phyloP scores from a whole-genome alignment of 1,284 basidiomycete species.

The Pascua guehoae region DNA sequence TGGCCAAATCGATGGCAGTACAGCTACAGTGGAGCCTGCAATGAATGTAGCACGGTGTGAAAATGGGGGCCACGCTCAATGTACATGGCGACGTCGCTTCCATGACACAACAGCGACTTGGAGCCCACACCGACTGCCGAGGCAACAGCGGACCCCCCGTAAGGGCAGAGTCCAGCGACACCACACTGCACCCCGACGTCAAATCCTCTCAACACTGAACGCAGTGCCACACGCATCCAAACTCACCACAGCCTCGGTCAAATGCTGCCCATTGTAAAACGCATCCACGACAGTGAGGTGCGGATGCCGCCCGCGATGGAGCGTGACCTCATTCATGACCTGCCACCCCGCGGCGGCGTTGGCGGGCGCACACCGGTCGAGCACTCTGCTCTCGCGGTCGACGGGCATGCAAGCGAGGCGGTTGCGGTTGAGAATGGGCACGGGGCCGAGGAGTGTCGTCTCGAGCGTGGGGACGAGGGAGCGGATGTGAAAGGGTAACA shows the following conservation, averaged over 20 bases:
- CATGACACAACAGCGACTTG: neutral
- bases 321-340: slow-evolving; percentile 94
- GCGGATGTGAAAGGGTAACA: slow-evolving; percentile 72
- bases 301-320: slow-evolving; percentile 86
- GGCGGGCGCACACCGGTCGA: slow-evolving; percentile 44
- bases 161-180: no score
- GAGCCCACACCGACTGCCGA: no score
- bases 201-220: neutral
- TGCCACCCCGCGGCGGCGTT: slow-evolving; percentile 65
- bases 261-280: slow-evolving; percentile 89
- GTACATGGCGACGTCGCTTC: no score
- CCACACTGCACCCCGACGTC: no score
- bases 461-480: slow-evolving; percentile 66
- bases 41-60: neutral
- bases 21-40: neutral
- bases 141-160: no score
- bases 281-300: slow-evolving; percentile 93
- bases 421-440: slow-evolving; percentile 76
- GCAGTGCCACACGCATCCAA: neutral
- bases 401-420: slow-evolving; percentile 75
- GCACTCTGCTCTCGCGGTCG: slow-evolving; percentile 58
- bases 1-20: slow-evolving; percentile 1
- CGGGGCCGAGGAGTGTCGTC: slow-evolving; percentile 56
- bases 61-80: no score
- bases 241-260: slow-evolving; percentile 90